Evolutionary conservation across 2,329 filamentous ascomycete genomes (phyloP), one percentile per base, ranked within the genome.

Genomic region (Hypomyces perniciosus): DNA sequence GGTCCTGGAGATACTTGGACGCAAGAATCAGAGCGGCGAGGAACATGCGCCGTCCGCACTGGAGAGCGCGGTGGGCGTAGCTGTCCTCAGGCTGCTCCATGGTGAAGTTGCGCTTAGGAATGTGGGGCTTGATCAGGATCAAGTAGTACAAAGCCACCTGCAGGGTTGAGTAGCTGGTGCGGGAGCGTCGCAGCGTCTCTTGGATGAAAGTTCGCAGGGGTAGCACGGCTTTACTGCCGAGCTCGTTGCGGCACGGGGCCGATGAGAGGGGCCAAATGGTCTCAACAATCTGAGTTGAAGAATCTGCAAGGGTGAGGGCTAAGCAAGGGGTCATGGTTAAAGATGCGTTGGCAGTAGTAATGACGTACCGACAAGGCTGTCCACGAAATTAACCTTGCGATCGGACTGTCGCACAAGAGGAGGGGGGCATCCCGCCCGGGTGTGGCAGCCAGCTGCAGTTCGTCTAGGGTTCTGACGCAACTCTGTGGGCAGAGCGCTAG

Each of bases 1-100:
- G 86, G 67, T 99, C 93, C 70, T 99, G 93, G 43, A 99, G 76
- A 67, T 97, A 99, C 74, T 99, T 99, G 34, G 93, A 97, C 2
- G 93, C 93, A 51, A 99, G 78, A 58, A 99, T 97, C 54, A 99
- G 78, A 44, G 92, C 91, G 8, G 93, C 85, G 48, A 99, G 79
- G 67, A 99, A 97, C 92, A 97, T 97, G 63, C 93, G 90, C 55
- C 93, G 87, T 50, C 93, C 93, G 69, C 93, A 97, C 70, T 96
- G 91, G 64, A 99, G 81, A 38, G 90, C 89, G 55, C 90, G 86
- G 62, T 80, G 81, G 48, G 83, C 80, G 54, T 85, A 81, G 53
- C 79, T 79, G 61, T 92, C 86, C 57, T 85, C 79, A 29, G 82
- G 77, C 69, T 95, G 89, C 70, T 95, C 88, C 80, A 87, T 88